Evolutionary conservation across 192 early-diverging fungal species (phyloP).

Genomic region (Coemansia sp.): DNA sequence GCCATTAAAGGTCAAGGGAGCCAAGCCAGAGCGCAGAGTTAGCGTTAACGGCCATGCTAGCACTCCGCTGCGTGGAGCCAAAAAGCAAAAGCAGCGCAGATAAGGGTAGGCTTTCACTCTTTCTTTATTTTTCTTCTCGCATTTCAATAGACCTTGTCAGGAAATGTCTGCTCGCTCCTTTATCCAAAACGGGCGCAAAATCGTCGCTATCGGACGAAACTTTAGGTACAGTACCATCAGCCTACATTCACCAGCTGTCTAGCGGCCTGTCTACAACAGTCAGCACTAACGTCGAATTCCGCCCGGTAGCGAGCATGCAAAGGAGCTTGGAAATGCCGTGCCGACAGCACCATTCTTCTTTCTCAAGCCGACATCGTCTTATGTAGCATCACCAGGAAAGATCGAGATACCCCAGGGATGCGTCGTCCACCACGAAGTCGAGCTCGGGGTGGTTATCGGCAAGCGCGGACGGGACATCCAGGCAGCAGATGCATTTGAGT

Average conservation of each 20-base stretch:
- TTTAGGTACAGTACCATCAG: conserved; percentile 61
- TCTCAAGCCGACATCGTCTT: conserved; percentile 90
- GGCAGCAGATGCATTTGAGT: conserved; percentile 61
- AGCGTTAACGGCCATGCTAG: conserved; percentile 21
- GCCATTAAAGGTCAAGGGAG: conserved; percentile 2
- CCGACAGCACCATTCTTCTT: conserved; percentile 91
- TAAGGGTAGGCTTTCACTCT: conserved; percentile 2
- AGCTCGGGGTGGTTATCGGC: conserved; percentile 92
- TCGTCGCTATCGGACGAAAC: conserved; percentile 93
- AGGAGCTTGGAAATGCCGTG: conserved; percentile 91
- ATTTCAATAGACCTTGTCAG: not conserved
- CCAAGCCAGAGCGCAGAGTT: conserved; percentile 11
- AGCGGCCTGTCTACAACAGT: not conserved
- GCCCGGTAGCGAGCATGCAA: conserved; percentile 80
- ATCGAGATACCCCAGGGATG: conserved; percentile 83
- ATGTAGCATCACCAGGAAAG: conserved; percentile 64
- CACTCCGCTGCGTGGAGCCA: conserved; percentile 10
- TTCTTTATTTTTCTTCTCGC: not conserved
- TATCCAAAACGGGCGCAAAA: conserved; percentile 74
- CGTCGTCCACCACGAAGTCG: conserved; percentile 90
- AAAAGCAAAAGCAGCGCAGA: conserved; percentile 11
- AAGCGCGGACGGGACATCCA: conserved; percentile 76
- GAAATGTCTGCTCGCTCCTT: conserved; percentile 39
- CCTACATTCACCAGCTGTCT: not conserved
- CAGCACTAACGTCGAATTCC: conserved; percentile 1